Evolutionary conservation across 345 rosid species (phyloP).

Genomic region (Cochlearia excelsa): DNA sequence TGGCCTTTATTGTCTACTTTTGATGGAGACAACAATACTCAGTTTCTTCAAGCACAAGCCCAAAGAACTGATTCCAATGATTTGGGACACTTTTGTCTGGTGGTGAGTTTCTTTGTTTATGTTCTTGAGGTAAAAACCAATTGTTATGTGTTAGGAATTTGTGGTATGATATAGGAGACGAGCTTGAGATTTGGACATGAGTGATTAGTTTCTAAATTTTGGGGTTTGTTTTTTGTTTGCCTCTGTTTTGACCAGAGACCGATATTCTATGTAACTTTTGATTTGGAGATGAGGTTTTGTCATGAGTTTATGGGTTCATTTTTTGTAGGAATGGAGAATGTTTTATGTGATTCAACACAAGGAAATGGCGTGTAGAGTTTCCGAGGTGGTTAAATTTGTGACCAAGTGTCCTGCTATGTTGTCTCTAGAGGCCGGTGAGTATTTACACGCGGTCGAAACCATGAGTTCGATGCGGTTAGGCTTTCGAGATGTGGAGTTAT

Average conservation of each 20-base stretch:
- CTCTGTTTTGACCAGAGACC: background rate
- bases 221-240: too few species aligned
- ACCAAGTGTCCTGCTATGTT: slow-evolving; percentile 15
- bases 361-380: slow-evolving; percentile 29
- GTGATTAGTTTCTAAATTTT: too few species aligned
- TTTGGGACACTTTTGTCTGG: too few species aligned
- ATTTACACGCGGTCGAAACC: slow-evolving; percentile 25
- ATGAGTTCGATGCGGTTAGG: slow-evolving; percentile 32
- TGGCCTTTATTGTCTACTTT: slow-evolving; percentile 48
- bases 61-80: background rate
- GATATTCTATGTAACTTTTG: background rate
- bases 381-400: slow-evolving; percentile 20
- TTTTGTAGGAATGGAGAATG: slow-evolving; percentile 30
- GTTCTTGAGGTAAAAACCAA: too few species aligned
- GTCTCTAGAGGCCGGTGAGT: slow-evolving; percentile 25
- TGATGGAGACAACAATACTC: slow-evolving; percentile 10
- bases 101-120: too few species aligned
- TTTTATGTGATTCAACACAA: slow-evolving; percentile 25
- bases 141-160: too few species aligned
- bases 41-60: slow-evolving; percentile 2
- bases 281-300: background rate
- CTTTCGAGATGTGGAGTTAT: slow-evolving; percentile 31
- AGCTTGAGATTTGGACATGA: too few species aligned
- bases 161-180: too few species aligned
- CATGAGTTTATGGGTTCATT: background rate